Conservation (phyloP, 805 yeast species). For the Candida coleopterorum region DNA sequence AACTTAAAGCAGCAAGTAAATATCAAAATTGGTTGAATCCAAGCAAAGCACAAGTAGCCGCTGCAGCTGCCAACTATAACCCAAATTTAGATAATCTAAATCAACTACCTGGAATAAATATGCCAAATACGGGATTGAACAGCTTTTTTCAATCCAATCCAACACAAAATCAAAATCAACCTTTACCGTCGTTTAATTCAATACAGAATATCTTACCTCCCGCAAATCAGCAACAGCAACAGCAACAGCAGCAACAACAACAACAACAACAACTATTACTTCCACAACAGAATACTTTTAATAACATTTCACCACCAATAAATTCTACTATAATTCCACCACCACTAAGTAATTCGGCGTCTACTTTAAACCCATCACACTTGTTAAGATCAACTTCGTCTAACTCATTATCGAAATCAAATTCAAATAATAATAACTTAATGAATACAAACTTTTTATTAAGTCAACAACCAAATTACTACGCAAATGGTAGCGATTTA, state of each 20-base stretch:
- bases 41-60: neutral
- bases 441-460: constrained; percentile 1
- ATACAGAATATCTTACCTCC: constrained; percentile 29
- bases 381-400: constrained; percentile 15
- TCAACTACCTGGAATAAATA: constrained; percentile 14
- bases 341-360: constrained; percentile 12
- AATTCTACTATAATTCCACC: constrained; percentile 9
- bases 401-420: neutral
- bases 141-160: constrained; percentile 15
- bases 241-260: neutral
- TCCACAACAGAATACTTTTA: neutral
- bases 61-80: constrained; percentile 1
- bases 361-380: constrained; percentile 26
- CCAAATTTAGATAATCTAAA: constrained; percentile 11
- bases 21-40: constrained; percentile 5
- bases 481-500: neutral
- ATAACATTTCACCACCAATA: constrained; percentile 4
- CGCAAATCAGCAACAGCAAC: constrained; percentile 15
- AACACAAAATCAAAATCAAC: constrained; percentile 26
- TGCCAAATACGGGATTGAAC: neutral
- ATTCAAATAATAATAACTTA: neutral
- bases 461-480: neutral
- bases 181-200: constrained; percentile 32
- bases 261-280: neutral
- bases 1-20: neutral